Conservation (phyloP, 1,284 basidiomycete genomes). For the Hortiboletus rubellus region DNA sequence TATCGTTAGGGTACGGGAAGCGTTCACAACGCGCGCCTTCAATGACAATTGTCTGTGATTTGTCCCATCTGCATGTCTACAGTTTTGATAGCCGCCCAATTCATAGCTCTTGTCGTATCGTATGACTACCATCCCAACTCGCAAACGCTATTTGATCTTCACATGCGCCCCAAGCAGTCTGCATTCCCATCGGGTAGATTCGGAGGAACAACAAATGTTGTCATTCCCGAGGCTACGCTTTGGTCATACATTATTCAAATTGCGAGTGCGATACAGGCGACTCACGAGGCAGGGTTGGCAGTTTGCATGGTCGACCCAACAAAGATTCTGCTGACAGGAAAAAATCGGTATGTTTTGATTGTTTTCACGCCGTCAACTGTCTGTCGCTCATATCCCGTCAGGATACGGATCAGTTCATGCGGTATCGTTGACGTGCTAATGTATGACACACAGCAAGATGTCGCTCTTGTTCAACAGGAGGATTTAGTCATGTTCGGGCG, state of each 20-base stretch:
- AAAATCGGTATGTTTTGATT: slow-evolving; percentile 66
- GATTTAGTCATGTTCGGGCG: slow-evolving; percentile 88
- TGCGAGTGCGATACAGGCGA: slow-evolving; percentile 81
- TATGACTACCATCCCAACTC: slow-evolving; percentile 91
- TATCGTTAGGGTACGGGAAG: slow-evolving; percentile 85
- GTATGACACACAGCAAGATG: slow-evolving; percentile 68
- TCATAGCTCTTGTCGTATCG: slow-evolving; percentile 84
- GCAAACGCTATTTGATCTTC: slow-evolving; percentile 76
- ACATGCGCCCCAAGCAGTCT: slow-evolving; percentile 54
- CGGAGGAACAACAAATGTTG: slow-evolving; percentile 36
- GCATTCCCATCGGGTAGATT: slow-evolving; percentile 46
- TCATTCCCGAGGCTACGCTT: slow-evolving; percentile 77
- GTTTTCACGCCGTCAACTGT: background rate
- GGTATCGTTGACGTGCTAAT: slow-evolving; percentile 84
- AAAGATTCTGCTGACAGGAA: slow-evolving; percentile 87
- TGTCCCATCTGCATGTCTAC: background rate
- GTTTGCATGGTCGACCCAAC: slow-evolving; percentile 84
- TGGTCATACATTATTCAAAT: slow-evolving; percentile 97
- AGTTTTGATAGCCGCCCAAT: slow-evolving; percentile 10
- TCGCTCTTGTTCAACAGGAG: slow-evolving; percentile 75
- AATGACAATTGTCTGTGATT: slow-evolving; percentile 80
- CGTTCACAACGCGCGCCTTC: slow-evolving; percentile 94
- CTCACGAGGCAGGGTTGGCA: slow-evolving; percentile 83
- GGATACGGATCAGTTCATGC: slow-evolving; percentile 79
- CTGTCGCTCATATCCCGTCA: slow-evolving; percentile 29